Conservation (phyloP, 352 stramenopile species). For the Globisporangium apiculatum region DNA sequence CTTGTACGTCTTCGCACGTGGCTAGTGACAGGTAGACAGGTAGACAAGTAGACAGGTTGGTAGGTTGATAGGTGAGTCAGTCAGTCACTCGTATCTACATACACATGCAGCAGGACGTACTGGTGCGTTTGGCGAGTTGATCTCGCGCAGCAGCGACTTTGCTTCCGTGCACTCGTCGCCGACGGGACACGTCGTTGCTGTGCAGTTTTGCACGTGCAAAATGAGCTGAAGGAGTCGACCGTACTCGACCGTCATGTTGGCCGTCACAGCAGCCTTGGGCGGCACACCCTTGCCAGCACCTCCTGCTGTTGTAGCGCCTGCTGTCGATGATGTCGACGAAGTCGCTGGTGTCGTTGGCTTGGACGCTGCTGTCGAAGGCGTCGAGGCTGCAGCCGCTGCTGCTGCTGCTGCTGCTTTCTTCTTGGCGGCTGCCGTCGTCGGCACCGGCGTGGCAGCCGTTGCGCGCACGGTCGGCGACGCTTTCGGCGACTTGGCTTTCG, state of each 20-base stretch:
- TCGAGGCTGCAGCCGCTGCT: conserved; percentile 10
- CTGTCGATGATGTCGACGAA: conserved; percentile 9
- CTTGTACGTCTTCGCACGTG: conserved; percentile 79
- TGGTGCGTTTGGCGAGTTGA: conserved; percentile 59
- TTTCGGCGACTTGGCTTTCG: conserved; percentile 61
- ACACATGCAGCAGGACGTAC: conserved; percentile 12
- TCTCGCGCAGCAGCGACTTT: conserved; percentile 69
- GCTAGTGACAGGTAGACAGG: conserved; percentile 14
- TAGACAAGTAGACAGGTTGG: too few relatives aligned
- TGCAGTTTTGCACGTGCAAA: conserved; percentile 82
- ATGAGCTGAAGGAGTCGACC: conserved; percentile 81
- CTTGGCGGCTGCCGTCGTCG: conserved; percentile 11
- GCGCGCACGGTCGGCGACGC: conserved; percentile 16
- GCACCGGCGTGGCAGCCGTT: conserved; percentile 4
- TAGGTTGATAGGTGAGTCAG: too few relatives aligned
- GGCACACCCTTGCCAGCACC: conserved; percentile 16
- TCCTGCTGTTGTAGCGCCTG: conserved; percentile 1
- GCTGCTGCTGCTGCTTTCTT: conserved; percentile 16
- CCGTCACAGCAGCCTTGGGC: conserved; percentile 32
- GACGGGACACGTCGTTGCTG: conserved; percentile 40
- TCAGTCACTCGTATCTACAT: too few relatives aligned
- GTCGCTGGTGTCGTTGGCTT: conserved; percentile 13
- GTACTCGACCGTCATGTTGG: conserved; percentile 78
- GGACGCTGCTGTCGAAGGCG: background rate
- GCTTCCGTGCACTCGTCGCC: conserved; percentile 71